Percentiles rank a stretch among this genome's conserved stretches.
phyloP scores from a whole-genome alignment of 2,329 filamentous ascomycete species.

The Pseudocercospora crystallina region DNA sequence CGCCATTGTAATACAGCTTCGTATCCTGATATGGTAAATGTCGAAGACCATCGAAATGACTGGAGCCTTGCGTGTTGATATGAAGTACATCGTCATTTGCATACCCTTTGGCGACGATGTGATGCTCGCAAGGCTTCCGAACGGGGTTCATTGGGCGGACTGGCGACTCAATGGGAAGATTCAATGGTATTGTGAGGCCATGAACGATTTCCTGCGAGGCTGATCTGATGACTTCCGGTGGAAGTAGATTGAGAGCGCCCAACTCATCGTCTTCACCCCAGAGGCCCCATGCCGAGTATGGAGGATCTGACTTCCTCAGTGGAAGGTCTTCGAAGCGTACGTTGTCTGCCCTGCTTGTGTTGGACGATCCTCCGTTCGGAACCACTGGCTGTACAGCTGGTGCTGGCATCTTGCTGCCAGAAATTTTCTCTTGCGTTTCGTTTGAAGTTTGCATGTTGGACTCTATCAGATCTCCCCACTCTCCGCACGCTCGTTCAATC shows the following conservation, averaged over 20 bases:
- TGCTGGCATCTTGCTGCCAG: too few relatives aligned
- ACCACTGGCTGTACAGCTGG: too few relatives aligned
- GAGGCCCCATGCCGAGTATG: slow-evolving; percentile 12
- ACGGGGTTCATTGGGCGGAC: slow-evolving; percentile 54
- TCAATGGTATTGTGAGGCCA: slow-evolving; percentile 58
- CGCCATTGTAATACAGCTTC: slow-evolving; percentile 34
- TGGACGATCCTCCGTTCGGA: too few relatives aligned
- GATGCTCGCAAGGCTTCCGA: slow-evolving; percentile 41
- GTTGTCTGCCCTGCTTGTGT: too few relatives aligned
- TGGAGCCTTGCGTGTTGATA: slow-evolving; percentile 27
- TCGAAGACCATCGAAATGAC: slow-evolving; percentile 52
- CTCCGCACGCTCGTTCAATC: too few relatives aligned
- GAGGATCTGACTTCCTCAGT: too few relatives aligned
- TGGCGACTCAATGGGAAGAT: slow-evolving; percentile 59
- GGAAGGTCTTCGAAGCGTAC: too few relatives aligned
- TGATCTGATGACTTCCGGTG: slow-evolving; percentile 53
- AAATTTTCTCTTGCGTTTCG: too few relatives aligned
- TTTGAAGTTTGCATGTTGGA: too few relatives aligned
- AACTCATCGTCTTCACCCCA: slow-evolving; percentile 52
- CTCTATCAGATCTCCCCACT: too few relatives aligned
- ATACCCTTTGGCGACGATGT: slow-evolving; percentile 40
- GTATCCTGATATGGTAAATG: slow-evolving; percentile 53
- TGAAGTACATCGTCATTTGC: slow-evolving; percentile 62
- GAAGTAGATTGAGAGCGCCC: slow-evolving; percentile 61
- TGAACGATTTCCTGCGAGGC: slow-evolving; percentile 52